Evolutionary conservation across 441 rosid species (phyloP), one percentile per base, ranked within the genome.

Genomic region (Geranium incanum): DNA sequence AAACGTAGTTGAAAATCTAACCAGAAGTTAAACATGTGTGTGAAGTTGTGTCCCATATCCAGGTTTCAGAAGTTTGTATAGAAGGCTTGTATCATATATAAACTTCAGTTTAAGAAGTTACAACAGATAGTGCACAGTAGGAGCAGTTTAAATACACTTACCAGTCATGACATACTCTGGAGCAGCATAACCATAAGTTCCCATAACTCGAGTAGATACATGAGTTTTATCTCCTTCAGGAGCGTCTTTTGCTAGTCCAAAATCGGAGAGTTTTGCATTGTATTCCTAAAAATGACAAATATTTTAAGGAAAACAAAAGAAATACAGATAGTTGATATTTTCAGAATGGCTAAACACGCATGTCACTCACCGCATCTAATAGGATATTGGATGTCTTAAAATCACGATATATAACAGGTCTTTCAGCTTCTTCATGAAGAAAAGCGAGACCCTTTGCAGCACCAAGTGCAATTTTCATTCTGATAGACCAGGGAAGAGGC

Each of bases 351-450:
- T 21, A 63, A 1, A 11, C 43, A 36, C 70, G 36, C 62, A n/a
- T 36, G 71, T 48, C 73, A 73, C 84, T 55, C 79, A 87, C 92
- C 36, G 88, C 87, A 21, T 87, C 92, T 72, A 87, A 80, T 68
- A 87, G 71, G 52, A 87, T 87, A 78, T 87, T 87, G 45, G 91
- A 87, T 16, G 91, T 87, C 76, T 87, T 87, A 59, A 87, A 87
- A 79, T 87, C 91, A 6, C 92, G 89, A 74, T 87, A 87, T 73
- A 87, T 87, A 71, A 87, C 89, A 0, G 88, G 87, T 78, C 81
- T 86, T 78, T 86, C 92, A 37, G 92, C 89, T 83, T 87, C 92
- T 72, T 87, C 89, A 1, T 87, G 92, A 72, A 87, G 92, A 77
- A 87, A 87, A 75, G 89, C 75, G 2, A 87, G 89, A 64, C 92